phyloP scores from a whole-genome alignment of 371 early-diverging fungal species.

The Apophysomyces sp. region DNA sequence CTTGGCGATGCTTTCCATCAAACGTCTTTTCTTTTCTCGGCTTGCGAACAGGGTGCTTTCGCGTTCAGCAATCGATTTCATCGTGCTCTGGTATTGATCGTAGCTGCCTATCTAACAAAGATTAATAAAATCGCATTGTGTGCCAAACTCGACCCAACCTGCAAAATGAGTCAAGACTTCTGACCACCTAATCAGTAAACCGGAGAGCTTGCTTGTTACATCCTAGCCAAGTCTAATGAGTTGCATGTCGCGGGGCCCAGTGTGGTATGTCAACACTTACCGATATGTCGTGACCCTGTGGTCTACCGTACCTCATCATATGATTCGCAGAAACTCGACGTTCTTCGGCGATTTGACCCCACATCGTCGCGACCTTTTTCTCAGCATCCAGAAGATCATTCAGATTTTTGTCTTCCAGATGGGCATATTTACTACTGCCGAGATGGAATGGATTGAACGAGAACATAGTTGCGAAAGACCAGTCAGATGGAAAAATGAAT shows the following conservation, averaged over 20 bases:
- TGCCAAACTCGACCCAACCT: conserved; percentile 7
- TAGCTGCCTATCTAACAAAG: conserved; percentile 10
- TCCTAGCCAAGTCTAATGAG: not conserved
- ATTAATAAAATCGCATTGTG: not conserved
- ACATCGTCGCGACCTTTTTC: conserved; percentile 17
- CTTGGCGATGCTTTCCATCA: conserved; percentile 30
- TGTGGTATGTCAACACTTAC: conserved; percentile 16
- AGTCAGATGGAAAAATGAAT: not conserved
- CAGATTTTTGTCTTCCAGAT: conserved; percentile 23
- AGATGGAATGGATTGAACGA: conserved; percentile 29
- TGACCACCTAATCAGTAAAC: conserved; percentile 27
- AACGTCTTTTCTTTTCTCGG: conserved; percentile 29
- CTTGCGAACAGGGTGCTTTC: conserved; percentile 23
- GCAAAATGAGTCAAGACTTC: conserved; percentile 32
- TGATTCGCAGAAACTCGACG: conserved; percentile 32
- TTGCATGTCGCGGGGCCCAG: not conserved
- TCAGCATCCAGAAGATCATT: conserved; percentile 23
- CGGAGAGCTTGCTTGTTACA: not conserved
- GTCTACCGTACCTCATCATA: conserved; percentile 35
- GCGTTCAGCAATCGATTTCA: conserved; percentile 34
- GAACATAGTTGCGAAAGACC: conserved; percentile 12
- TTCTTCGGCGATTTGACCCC: conserved; percentile 29
- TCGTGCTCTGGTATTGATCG: conserved; percentile 37
- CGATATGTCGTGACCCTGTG: conserved; percentile 37
- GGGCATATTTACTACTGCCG: conserved; percentile 1